A percentile compares a stretch with the other conserved stretches of the same genome.
These are phyloP conservation scores for Polytolypa hystricis DNA, from an alignment of 2,329 filamentous ascomycete genomes.

Conservation along the genomic window DNA sequence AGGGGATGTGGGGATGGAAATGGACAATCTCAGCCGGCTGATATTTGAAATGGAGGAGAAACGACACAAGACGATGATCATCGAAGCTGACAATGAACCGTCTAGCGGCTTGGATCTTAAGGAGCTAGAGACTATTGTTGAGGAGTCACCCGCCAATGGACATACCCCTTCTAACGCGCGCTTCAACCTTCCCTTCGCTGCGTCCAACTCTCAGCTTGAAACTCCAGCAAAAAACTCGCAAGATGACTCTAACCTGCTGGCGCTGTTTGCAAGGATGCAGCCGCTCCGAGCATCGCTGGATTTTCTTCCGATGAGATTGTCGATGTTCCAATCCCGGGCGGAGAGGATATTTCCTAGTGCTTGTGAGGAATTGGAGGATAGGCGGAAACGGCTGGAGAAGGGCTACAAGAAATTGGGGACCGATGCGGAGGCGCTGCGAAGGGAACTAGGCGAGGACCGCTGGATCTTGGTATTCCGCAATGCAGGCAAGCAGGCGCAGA, in stretches of 20 bases:
- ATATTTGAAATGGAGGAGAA: conserved; percentile 98
- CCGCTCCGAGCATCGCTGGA: conserved; percentile 85
- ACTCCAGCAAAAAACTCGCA: conserved; percentile 43
- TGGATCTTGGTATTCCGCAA: conserved; percentile 95
- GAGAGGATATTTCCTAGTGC: conserved; percentile 75
- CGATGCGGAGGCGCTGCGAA: conserved; percentile 78
- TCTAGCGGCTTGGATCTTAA: conserved; percentile 59
- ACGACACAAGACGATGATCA: conserved; percentile 65
- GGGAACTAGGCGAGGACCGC: conserved; percentile 86
- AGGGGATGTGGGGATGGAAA: conserved; percentile 83
- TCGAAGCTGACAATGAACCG: conserved; percentile 47
- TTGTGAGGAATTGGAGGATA: conserved; percentile 74
- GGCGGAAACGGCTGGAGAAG: conserved; percentile 63
- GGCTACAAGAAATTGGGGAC: conserved; percentile 79
- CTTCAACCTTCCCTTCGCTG: conserved; percentile 57
- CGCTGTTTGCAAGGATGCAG: conserved; percentile 90
- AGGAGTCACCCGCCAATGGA: conserved; percentile 59
- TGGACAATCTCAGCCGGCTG: conserved; percentile 64
- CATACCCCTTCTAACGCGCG: conserved; percentile 48
- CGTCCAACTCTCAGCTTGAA: conserved; percentile 28
- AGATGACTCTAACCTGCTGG: conserved; percentile 79
- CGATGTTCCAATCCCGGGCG: conserved; percentile 71
- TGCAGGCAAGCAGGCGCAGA: conserved; percentile 80
- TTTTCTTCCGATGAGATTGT: conserved; percentile 88
- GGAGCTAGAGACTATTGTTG: conserved; percentile 85